A percentile compares a stretch with the other conserved stretches of the same genome.
These are phyloP conservation scores for Ocimum tenuiflorum DNA, from an alignment of 257 asterid genomes.

Conservation along the genomic window DNA sequence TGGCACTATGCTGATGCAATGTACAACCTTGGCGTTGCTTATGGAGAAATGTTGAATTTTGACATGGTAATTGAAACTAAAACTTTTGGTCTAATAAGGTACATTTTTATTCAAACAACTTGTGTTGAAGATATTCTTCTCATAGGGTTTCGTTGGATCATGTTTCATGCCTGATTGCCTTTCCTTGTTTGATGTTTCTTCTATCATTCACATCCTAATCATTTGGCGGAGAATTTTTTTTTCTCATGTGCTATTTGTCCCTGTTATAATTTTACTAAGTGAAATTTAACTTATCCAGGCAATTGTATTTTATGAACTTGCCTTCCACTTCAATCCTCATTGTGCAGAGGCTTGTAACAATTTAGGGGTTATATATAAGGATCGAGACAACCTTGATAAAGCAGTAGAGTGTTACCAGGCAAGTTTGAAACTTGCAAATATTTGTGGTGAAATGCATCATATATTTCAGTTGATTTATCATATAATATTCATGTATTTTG, in stretches of 20 bases:
- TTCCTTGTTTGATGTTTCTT: slow-evolving; percentile 6
- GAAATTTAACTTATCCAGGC: slow-evolving; percentile 58
- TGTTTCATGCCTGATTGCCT: not conserved
- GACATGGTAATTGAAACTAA: slow-evolving; percentile 71
- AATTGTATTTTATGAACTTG: slow-evolving; percentile 93
- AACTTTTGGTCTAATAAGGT: not conserved
- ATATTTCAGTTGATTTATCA: slow-evolving; percentile 15
- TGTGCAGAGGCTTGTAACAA: slow-evolving; percentile 99
- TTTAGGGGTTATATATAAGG: slow-evolving; percentile 96
- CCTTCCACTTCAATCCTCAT: slow-evolving; percentile 98
- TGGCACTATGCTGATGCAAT: slow-evolving; percentile 99
- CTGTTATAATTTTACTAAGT: slow-evolving; percentile 3
- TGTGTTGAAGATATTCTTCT: slow-evolving; percentile 9
- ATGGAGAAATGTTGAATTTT: slow-evolving; percentile 98
- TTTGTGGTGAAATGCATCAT: slow-evolving; percentile 6
- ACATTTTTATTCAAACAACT: not conserved
- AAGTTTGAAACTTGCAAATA: slow-evolving; percentile 26
- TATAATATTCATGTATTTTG: slow-evolving; percentile 21
- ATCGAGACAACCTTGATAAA: slow-evolving; percentile 96
- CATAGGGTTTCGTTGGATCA: slow-evolving; percentile 3
- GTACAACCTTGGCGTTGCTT: slow-evolving; percentile 99
- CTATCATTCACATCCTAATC: not conserved
- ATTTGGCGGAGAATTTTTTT: not conserved
- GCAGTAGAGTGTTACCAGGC: slow-evolving; percentile 99
- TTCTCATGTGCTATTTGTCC: not conserved